Percentiles rank a stretch among this genome's conserved stretches.
phyloP scores from a whole-genome alignment of 441 rosid genomes.

The Arabidopsis hybrid region DNA sequence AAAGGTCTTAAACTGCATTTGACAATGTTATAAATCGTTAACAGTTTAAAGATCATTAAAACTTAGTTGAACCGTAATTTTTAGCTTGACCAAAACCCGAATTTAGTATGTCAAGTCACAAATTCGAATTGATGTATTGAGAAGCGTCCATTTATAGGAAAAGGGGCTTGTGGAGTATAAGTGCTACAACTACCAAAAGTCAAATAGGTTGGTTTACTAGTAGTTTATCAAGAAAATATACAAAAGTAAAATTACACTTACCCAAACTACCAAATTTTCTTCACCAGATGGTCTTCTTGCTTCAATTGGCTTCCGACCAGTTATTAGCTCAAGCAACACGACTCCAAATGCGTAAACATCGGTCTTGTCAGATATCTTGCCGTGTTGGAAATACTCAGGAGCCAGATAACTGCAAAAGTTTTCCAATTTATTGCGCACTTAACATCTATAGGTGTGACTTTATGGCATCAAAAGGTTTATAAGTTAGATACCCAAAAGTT shows the following conservation, averaged over 20 bases:
- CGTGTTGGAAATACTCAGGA: slow-evolving; percentile 98
- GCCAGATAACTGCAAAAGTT: slow-evolving; percentile 75
- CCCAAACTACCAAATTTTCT: slow-evolving; percentile 95
- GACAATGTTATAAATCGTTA: slow-evolving; percentile 5
- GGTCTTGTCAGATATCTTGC: slow-evolving; percentile 92
- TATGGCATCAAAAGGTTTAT: neutral
- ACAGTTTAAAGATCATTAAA: neutral
- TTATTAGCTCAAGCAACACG: slow-evolving; percentile 83
- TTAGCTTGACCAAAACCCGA: slow-evolving; percentile 20
- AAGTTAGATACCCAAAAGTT: slow-evolving; percentile 65
- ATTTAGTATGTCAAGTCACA: slow-evolving; percentile 5
- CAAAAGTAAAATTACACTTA: slow-evolving; percentile 45
- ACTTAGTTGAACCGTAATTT: slow-evolving; percentile 14
- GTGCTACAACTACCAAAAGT: slow-evolving; percentile 37
- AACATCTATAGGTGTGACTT: slow-evolving; percentile 2
- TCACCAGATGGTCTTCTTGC: slow-evolving; percentile 78
- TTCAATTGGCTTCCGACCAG: slow-evolving; percentile 93
- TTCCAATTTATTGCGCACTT: neutral
- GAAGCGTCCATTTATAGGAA: slow-evolving; percentile 5
- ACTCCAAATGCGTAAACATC: slow-evolving; percentile 99
- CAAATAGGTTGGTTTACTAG: slow-evolving; percentile 39
- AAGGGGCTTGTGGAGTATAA: slow-evolving; percentile 12
- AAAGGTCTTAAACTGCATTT: slow-evolving; percentile 10
- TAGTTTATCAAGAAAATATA: slow-evolving; percentile 6
- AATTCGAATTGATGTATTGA: neutral